Conservation (phyloP, 345 rosid genomes). For the Salix dunnii region DNA sequence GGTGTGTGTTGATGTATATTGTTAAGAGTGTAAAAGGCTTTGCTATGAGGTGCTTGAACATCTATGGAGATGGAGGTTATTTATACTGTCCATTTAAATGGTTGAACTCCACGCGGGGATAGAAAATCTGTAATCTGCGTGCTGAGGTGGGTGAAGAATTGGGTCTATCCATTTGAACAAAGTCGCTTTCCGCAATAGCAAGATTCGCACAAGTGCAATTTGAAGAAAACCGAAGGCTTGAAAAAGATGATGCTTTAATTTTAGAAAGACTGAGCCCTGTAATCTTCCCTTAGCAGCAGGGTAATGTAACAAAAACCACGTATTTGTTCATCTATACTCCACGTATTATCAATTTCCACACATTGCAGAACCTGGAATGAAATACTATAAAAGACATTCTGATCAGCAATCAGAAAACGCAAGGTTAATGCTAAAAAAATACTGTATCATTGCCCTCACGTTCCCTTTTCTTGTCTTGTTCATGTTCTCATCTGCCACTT, state of each 20-base stretch:
- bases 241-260: neutral
- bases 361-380: neutral
- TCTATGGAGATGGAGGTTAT: constrained; percentile 14
- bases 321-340: neutral
- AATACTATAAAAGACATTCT: neutral
- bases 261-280: neutral
- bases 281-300: neutral
- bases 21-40: neutral
- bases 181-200: neutral
- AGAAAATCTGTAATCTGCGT: neutral
- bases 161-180: constrained; percentile 24
- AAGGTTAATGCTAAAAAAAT: too few relatives aligned
- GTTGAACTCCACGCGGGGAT: neutral
- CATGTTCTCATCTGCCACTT: neutral
- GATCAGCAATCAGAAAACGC: neutral
- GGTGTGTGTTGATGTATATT: neutral
- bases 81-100: constrained; percentile 20
- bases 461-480: too few relatives aligned
- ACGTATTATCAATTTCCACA: constrained; percentile 4
- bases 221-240: constrained; percentile 23
- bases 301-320: neutral
- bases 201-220: constrained; percentile 28
- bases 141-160: constrained; percentile 17
- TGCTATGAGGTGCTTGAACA: constrained; percentile 10
- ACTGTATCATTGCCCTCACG: neutral